Percentiles rank a stretch among this genome's conserved stretches.
Evolutionary conservation across 306 rosid species (phyloP).

Genomic region (Fragaria ananassa): DNA sequence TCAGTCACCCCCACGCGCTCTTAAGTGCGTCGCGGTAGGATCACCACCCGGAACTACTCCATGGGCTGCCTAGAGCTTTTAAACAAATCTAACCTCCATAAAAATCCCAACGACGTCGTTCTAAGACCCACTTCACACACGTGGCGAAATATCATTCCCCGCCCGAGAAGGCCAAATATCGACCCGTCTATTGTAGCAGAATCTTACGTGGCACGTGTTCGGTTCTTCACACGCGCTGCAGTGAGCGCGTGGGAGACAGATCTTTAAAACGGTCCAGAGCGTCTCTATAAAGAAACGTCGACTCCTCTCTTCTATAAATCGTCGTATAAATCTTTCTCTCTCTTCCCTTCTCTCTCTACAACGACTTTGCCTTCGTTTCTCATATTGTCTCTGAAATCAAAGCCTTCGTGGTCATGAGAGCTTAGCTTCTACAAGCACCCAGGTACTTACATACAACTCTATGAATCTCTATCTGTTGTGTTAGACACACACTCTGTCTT

Average conservation of each 20-base stretch:
- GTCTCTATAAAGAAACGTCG: constrained; percentile 12
- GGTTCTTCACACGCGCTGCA: constrained; percentile 21
- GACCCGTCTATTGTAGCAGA: constrained; percentile 10
- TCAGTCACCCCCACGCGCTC: constrained; percentile 37
- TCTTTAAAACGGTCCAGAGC: constrained; percentile 35
- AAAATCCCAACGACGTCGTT: constrained; percentile 2
- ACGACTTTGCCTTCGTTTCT: constrained; percentile 38
- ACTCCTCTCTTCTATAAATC: not conserved
- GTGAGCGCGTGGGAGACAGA: constrained; percentile 28
- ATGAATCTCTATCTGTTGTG: constrained; percentile 13
- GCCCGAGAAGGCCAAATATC: not conserved
- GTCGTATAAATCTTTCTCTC: constrained; percentile 1
- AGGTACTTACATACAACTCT: constrained; percentile 32
- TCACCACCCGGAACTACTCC: not conserved
- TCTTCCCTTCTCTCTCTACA: constrained; percentile 35
- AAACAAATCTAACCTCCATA: not conserved
- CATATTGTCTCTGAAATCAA: constrained; percentile 35
- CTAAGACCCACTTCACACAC: not conserved
- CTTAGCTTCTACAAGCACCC: constrained; percentile 41
- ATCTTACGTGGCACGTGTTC: constrained; percentile 49
- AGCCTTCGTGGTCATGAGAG: constrained; percentile 58
- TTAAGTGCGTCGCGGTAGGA: not conserved
- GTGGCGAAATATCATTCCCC: constrained; percentile 10
- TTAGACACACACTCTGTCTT: not conserved
- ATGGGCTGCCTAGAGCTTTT: not conserved